A percentile compares a stretch with the other conserved stretches of the same genome.
Conservation (phyloP, 495 filamentous ascomycete species). For the Annulohypoxylon bovei region DNA sequence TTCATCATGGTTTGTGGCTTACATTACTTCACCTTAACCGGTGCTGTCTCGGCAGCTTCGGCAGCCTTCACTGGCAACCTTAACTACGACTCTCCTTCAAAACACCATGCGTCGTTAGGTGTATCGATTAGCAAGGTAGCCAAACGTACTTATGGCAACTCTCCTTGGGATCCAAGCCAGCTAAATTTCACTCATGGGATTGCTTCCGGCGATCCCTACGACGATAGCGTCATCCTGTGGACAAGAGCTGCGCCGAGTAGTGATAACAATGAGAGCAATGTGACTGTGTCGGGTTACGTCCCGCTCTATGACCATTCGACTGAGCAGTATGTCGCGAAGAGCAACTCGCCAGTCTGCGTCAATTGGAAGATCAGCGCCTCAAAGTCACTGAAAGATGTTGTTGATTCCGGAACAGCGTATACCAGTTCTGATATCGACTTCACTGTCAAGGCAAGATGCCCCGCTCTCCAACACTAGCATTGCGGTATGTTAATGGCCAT, state of each 20-base stretch:
- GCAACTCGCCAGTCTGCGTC: constrained; percentile 68
- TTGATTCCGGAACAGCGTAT: constrained; percentile 62
- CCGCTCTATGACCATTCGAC: constrained; percentile 67
- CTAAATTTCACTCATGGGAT: constrained; percentile 70
- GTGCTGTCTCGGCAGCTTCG: constrained; percentile 38
- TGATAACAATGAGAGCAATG: constrained; percentile 63
- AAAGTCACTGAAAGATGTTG: constrained; percentile 50
- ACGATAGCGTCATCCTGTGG: constrained; percentile 71
- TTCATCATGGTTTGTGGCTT: constrained; percentile 33
- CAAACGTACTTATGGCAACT: constrained; percentile 45
- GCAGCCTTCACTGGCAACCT: constrained; percentile 59
- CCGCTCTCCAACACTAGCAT: neutral
- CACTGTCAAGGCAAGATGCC: constrained; percentile 64
- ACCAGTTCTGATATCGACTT: constrained; percentile 73
- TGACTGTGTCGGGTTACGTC: constrained; percentile 63
- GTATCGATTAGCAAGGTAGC: constrained; percentile 61
- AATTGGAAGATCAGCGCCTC: constrained; percentile 58
- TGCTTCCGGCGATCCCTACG: constrained; percentile 71
- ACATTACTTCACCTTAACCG: constrained; percentile 13
- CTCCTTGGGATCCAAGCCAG: constrained; percentile 53
- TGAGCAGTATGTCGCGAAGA: constrained; percentile 59
- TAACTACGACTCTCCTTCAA: constrained; percentile 69
- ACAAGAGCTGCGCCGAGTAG: constrained; percentile 64
- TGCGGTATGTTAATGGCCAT: constrained; percentile 11
- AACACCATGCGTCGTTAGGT: constrained; percentile 65